Conservation (phyloP, 1,284 basidiomycete genomes). For the Sanghuangporus weigelae region DNA sequence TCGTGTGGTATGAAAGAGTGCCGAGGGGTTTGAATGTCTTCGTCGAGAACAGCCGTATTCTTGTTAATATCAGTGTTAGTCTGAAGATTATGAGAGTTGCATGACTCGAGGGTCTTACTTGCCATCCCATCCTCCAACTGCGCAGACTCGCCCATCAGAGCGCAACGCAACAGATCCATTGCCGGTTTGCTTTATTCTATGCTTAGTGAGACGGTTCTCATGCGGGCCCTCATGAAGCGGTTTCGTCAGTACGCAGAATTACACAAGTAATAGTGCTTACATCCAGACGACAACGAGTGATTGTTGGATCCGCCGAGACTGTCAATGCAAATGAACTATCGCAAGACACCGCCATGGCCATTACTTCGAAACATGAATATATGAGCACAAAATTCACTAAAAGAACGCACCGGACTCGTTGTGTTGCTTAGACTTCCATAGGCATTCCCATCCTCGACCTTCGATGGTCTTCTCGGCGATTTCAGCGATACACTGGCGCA, state of each 20-base stretch:
- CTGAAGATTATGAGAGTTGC: constrained; percentile 19
- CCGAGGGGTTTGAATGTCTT: constrained; percentile 75
- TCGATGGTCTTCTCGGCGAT: constrained; percentile 51
- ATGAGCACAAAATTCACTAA: background rate
- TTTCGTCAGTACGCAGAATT: background rate
- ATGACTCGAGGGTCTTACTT: constrained; percentile 44
- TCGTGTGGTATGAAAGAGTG: constrained; percentile 74
- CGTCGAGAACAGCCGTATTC: constrained; percentile 54
- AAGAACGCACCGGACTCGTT: constrained; percentile 65
- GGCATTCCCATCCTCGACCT: constrained; percentile 64
- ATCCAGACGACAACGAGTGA: constrained; percentile 61
- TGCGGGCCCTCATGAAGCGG: background rate
- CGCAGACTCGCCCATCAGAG: constrained; percentile 72
- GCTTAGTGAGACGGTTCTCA: constrained; percentile 16
- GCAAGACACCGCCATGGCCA: constrained; percentile 75
- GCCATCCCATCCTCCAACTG: constrained; percentile 89
- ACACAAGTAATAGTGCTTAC: constrained; percentile 32
- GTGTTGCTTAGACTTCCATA: constrained; percentile 70
- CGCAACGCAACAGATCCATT: constrained; percentile 71
- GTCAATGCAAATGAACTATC: constrained; percentile 61
- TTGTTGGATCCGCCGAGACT: constrained; percentile 79
- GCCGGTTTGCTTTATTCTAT: constrained; percentile 74
- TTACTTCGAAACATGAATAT: constrained; percentile 47
- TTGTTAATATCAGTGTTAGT: no score
- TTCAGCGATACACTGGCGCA: constrained; percentile 46